Base-by-base conservation (phyloP, 2,329 filamentous ascomycete genomes). In the Didymella segeticola region DNA sequence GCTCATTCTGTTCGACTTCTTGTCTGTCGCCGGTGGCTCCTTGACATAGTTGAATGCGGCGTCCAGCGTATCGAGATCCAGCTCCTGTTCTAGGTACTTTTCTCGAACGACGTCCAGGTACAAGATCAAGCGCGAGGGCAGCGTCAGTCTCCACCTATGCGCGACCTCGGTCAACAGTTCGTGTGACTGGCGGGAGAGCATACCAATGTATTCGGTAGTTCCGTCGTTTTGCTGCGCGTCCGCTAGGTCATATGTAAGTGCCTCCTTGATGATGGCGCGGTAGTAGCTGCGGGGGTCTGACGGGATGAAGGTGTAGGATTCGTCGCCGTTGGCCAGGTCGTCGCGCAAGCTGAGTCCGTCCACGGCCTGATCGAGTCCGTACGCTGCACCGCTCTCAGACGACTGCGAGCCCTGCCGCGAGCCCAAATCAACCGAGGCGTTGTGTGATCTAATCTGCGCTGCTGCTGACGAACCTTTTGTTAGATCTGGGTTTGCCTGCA, bases 221-320 rank as follows among this genome's bases (percentile, higher is more conserved):
- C 82, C 72, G 25, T 82, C 79, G 22, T 43, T 50, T 2, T 56
- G 53, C 38, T 56, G 36, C 14, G 79, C 75, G 62, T 86, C 82
- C 47, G 79, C 78, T 29, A 88, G 66, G 65, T 89, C 86, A 67
- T 85, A 79, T 12, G 77, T 80, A 34, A 96, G 81, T 26, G 90
- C 89, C 71, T 92, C 88, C 63, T 89, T 86, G 46, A 96, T 77
- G 56, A 97, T 88, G 49, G 88, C 87, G 69, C 90, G 89, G 77
- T 96, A 96, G 70, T 89, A 93, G 8, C 86, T 83, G 64, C 93
- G 85, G 25, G 93, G 85, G 61, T 97, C 91, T 27, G 89, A 81
- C 26, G 95, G 95, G 54, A 96, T 96, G 71, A 93, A 99, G 1
- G 89, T 95, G 72, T 93, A 98, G 43, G 87, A 83, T 41, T 86